phyloP scores from a whole-genome alignment of 306 rosid species.

The Inga oerstediana region DNA sequence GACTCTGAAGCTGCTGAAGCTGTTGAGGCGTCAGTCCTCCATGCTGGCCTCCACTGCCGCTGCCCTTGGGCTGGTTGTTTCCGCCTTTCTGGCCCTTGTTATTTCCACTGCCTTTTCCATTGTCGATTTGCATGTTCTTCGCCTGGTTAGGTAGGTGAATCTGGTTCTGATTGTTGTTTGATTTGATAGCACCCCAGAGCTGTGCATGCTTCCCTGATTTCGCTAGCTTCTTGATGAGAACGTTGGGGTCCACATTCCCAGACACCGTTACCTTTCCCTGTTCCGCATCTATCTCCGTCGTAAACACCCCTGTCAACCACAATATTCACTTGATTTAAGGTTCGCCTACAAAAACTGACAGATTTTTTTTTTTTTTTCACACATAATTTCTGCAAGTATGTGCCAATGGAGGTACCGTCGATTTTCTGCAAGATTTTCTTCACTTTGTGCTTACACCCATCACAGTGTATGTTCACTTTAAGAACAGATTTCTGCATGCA shows the following conservation, averaged over 20 bases:
- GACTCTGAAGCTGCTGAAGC: conserved; percentile 49
- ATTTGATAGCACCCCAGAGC: conserved; percentile 67
- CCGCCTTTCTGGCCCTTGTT: conserved; percentile 57
- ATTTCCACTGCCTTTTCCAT: conserved; percentile 43
- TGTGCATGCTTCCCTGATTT: conserved; percentile 97
- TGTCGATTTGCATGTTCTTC: conserved; percentile 58
- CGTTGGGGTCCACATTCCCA: conserved; percentile 82
- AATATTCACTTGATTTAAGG: not conserved
- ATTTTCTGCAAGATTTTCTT: conserved; percentile 80
- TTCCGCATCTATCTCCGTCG: conserved; percentile 85
- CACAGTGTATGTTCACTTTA: conserved; percentile 83
- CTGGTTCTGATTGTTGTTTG: conserved; percentile 41
- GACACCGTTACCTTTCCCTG: conserved; percentile 90
- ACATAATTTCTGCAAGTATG: not conserved
- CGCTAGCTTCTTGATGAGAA: conserved; percentile 83
- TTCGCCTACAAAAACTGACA: not conserved
- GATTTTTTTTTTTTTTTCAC: not conserved
- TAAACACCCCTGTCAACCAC: conserved; percentile 69
- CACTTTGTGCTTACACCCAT: conserved; percentile 78
- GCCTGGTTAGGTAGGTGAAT: conserved; percentile 50
- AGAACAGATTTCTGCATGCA: conserved; percentile 72
- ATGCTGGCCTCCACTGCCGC: conserved; percentile 5
- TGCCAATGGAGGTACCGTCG: conserved; percentile 51
- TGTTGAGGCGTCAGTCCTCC: conserved; percentile 28
- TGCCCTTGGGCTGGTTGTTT: conserved; percentile 49